Conservation (phyloP, 2,329 filamentous ascomycete species). For the Aspergillus cejpii region DNA sequence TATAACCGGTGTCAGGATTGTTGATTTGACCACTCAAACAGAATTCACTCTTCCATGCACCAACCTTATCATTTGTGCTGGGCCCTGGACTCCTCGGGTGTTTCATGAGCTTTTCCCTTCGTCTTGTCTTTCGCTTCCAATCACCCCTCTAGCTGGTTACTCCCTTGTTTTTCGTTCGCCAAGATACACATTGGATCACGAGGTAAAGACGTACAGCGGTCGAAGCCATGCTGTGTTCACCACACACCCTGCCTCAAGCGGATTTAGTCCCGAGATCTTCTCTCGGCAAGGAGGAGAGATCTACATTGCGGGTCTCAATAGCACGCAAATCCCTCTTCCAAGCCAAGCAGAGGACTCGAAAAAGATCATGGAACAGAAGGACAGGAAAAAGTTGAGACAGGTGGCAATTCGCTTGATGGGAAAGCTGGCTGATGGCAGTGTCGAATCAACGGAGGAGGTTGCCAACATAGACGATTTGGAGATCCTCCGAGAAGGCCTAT, state of each 20-base stretch:
- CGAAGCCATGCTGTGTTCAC: constrained; percentile 65
- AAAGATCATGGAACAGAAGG: constrained; percentile 38
- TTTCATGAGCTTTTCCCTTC: constrained; percentile 58
- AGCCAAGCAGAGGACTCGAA: constrained; percentile 40
- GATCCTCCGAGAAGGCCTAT: constrained; percentile 59
- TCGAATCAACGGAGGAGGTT: constrained; percentile 16
- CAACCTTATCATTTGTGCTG: constrained; percentile 60
- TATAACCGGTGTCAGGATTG: constrained; percentile 49
- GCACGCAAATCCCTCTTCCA: constrained; percentile 54
- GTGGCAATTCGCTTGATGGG: constrained; percentile 34
- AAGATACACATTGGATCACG: constrained; percentile 33
- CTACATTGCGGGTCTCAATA: constrained; percentile 68
- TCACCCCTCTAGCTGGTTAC: constrained; percentile 62
- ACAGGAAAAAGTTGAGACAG: constrained; percentile 30
- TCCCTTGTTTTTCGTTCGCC: constrained; percentile 62
- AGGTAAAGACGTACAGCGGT: constrained; percentile 33
- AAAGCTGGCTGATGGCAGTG: constrained; percentile 12
- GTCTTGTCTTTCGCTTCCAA: constrained; percentile 48
- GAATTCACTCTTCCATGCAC: constrained; percentile 51
- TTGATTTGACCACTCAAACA: constrained; percentile 31
- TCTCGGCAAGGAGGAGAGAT: constrained; percentile 60
- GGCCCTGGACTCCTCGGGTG: constrained; percentile 64
- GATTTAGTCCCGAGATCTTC: constrained; percentile 66
- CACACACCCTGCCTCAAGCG: constrained; percentile 44
- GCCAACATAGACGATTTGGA: constrained; percentile 50